Evolutionary conservation across 257 asterid species (phyloP).

Genomic region (Solanum stenotomum): DNA sequence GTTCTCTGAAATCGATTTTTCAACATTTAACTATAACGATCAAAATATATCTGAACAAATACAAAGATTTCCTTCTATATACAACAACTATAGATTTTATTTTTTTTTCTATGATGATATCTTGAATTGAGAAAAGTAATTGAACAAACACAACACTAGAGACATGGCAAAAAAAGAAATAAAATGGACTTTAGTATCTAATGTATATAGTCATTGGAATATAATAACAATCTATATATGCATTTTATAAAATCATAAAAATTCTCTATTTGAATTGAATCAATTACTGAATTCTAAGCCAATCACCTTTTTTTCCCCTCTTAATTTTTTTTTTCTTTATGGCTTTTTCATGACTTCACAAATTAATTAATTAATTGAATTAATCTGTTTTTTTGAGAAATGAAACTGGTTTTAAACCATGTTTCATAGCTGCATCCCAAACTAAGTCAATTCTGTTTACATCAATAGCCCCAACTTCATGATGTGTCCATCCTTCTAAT

Average conservation of each 20-base stretch:
- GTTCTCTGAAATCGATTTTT: neutral
- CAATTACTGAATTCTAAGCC: neutral
- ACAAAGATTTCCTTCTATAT: neutral
- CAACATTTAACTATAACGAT: neutral
- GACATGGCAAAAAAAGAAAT: neutral
- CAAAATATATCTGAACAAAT: neutral
- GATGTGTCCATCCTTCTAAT: conserved; percentile 62
- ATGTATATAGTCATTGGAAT: neutral
- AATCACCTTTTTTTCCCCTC: neutral
- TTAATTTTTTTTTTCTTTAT: neutral
- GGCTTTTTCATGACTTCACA: neutral
- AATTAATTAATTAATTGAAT: neutral
- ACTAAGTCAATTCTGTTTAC: conserved; percentile 50
- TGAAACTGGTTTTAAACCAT: conserved; percentile 48
- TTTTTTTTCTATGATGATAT: neutral
- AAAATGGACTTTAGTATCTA: neutral
- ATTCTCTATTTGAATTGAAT: neutral
- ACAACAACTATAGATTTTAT: neutral
- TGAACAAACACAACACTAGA: neutral
- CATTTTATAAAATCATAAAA: neutral
- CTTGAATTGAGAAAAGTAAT: neutral
- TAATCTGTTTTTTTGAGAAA: neutral
- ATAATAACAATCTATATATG: neutral
- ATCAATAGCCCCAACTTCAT: conserved; percentile 69
- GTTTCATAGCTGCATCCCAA: conserved; percentile 64